These are phyloP conservation scores for Fusarium caatingaense DNA, from an alignment of 2,329 filamentous ascomycete species.

Conservation along the genomic window DNA sequence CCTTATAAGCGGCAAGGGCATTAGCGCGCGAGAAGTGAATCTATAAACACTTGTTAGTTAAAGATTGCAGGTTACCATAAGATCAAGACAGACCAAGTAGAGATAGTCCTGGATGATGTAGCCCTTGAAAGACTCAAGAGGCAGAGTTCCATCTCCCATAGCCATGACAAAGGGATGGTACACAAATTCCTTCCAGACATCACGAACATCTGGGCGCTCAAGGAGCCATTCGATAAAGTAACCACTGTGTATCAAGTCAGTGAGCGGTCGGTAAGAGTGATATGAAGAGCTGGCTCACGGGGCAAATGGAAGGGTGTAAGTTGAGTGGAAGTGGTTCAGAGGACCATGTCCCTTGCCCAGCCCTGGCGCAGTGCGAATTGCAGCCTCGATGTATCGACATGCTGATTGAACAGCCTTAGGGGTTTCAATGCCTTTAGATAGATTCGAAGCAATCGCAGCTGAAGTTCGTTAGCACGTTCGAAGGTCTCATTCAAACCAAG, in stretches of 20 bases:
- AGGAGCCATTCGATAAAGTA: constrained; percentile 87
- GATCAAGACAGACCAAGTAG: constrained; percentile 71
- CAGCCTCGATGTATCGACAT: constrained; percentile 77
- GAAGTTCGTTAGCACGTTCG: background rate
- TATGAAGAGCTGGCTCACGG: constrained; percentile 57
- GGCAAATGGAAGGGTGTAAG: constrained; percentile 73
- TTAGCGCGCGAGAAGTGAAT: constrained; percentile 90
- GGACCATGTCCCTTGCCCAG: constrained; percentile 77
- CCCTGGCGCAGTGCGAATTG: constrained; percentile 72
- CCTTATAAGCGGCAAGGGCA: constrained; percentile 87
- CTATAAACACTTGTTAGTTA: constrained; percentile 53
- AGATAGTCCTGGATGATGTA: constrained; percentile 95
- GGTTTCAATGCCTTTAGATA: constrained; percentile 69
- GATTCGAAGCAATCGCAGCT: constrained; percentile 81
- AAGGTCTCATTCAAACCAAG: background rate
- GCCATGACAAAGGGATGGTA: constrained; percentile 85
- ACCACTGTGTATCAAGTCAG: constrained; percentile 60
- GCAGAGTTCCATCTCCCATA: constrained; percentile 80
- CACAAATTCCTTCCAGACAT: constrained; percentile 79
- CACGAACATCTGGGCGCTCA: constrained; percentile 76
- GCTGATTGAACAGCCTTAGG: constrained; percentile 72
- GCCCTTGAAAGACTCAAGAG: constrained; percentile 81
- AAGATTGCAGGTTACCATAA: accelerated
- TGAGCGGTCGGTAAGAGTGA: accelerated
- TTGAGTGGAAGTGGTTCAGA: constrained; percentile 82